Evolutionary conservation across 306 rosid species (phyloP).

Genomic region (Quercus wislizeni): DNA sequence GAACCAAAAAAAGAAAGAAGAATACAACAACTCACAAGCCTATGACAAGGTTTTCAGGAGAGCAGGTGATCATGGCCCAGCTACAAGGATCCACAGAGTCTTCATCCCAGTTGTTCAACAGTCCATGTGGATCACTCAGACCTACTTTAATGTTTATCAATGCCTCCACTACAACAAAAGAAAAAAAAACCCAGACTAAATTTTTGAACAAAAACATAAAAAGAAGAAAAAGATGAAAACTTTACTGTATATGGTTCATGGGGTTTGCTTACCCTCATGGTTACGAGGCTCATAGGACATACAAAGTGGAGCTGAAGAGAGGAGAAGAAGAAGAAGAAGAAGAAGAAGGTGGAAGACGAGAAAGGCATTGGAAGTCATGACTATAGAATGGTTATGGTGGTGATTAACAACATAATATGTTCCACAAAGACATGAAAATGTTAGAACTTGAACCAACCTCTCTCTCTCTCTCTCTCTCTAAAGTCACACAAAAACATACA

Average conservation of each 20-base stretch:
- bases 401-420: neutral
- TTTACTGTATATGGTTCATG: neutral
- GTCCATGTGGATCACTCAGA: slow-evolving; percentile 78
- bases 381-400: slow-evolving; percentile 4
- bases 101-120: slow-evolving; percentile 80
- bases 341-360: slow-evolving; percentile 11
- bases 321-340: slow-evolving; percentile 25
- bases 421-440: slow-evolving; percentile 13
- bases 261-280: slow-evolving; percentile 64
- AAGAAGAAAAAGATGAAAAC: neutral
- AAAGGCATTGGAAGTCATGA: slow-evolving; percentile 36
- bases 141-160: slow-evolving; percentile 50
- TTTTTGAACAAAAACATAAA: neutral
- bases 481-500: too few relatives aligned
- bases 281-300: slow-evolving; percentile 79
- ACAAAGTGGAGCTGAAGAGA: slow-evolving; percentile 29
- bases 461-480: neutral
- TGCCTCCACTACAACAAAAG: slow-evolving; percentile 57
- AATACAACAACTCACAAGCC: slow-evolving; percentile 63
- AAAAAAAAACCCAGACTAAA: neutral
- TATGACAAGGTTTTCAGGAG: slow-evolving; percentile 62
- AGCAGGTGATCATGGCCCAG: slow-evolving; percentile 94
- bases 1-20: neutral
- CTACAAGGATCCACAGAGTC: slow-evolving; percentile 96
- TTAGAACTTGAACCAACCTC: neutral